Evolutionary conservation across 2,329 filamentous ascomycete species (phyloP).

Genomic region (Apiospora marii): DNA sequence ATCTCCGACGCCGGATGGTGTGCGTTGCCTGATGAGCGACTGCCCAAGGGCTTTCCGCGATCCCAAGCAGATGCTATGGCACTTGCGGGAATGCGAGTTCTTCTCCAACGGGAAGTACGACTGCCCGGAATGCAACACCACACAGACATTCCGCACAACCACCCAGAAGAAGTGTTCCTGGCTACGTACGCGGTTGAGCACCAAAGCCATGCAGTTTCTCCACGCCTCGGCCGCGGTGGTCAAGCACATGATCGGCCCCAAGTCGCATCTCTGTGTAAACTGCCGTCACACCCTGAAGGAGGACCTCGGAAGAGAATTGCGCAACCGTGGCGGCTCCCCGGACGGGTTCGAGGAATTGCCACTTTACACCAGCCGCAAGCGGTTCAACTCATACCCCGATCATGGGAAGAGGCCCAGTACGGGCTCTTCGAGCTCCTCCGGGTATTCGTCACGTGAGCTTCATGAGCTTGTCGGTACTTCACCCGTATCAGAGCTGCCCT

Average conservation of each 20-base stretch:
- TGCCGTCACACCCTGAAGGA: neutral
- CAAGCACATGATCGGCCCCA: neutral
- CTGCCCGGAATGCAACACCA: neutral
- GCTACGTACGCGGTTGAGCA: neutral
- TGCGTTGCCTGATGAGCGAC: neutral
- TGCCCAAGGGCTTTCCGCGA: neutral
- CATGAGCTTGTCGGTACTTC: neutral
- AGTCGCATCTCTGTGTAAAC: neutral
- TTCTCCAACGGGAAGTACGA: neutral
- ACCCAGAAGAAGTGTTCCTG: neutral
- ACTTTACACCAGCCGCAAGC: neutral
- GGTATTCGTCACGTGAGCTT: neutral
- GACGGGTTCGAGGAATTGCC: neutral
- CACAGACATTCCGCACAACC: neutral
- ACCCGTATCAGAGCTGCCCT: neutral
- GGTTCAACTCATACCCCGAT: neutral
- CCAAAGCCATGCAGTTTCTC: neutral
- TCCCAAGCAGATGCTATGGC: neutral
- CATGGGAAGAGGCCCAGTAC: neutral
- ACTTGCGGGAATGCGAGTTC: neutral
- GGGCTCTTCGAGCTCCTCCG: neutral
- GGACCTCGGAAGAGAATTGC: neutral
- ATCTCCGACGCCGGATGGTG: neutral
- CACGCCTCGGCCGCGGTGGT: neutral
- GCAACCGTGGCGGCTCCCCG: neutral